These are phyloP conservation scores for Anthracocystis setariae DNA, from an alignment of 1,284 basidiomycete genomes.

Conservation along the genomic window DNA sequence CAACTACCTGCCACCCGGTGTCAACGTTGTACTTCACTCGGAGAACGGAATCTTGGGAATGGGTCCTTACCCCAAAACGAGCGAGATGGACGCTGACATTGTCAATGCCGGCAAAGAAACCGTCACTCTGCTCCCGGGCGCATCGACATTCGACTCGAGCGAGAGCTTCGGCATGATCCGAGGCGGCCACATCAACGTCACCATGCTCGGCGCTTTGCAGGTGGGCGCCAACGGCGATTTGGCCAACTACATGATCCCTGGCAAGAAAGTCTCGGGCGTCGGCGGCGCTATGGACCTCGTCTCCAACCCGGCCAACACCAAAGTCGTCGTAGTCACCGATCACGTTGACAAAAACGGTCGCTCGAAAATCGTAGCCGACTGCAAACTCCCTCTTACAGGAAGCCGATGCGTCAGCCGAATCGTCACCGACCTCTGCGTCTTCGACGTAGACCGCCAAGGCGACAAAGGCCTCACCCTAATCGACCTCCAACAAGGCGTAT, in stretches of 20 bases:
- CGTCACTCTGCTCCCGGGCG: constrained; percentile 79
- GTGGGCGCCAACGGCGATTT: constrained; percentile 93
- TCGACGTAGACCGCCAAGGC: constrained; percentile 79
- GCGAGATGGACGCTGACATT: constrained; percentile 65
- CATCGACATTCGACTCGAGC: constrained; percentile 88
- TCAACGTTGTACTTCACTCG: constrained; percentile 60
- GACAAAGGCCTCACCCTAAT: constrained; percentile 78
- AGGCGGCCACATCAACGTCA: constrained; percentile 90
- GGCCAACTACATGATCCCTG: constrained; percentile 98
- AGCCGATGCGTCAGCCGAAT: constrained; percentile 85
- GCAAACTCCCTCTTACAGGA: constrained; percentile 86
- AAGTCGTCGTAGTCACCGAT: constrained; percentile 82
- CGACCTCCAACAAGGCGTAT: constrained; percentile 84
- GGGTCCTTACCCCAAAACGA: constrained; percentile 61
- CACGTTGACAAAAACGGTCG: constrained; percentile 88
- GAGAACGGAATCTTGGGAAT: constrained; percentile 66
- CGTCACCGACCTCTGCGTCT: constrained; percentile 88
- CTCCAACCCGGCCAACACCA: constrained; percentile 50
- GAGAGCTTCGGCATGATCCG: constrained; percentile 97
- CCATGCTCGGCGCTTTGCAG: constrained; percentile 92
- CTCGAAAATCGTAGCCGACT: constrained; percentile 85
- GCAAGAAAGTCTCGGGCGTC: constrained; percentile 81
- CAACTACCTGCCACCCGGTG: constrained; percentile 59
- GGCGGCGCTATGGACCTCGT: constrained; percentile 89
- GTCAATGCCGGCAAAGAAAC: constrained; percentile 90